Base-by-base conservation (phyloP, 371 early-diverging fungal species). In the Dinochytrium kinnereticum region DNA sequence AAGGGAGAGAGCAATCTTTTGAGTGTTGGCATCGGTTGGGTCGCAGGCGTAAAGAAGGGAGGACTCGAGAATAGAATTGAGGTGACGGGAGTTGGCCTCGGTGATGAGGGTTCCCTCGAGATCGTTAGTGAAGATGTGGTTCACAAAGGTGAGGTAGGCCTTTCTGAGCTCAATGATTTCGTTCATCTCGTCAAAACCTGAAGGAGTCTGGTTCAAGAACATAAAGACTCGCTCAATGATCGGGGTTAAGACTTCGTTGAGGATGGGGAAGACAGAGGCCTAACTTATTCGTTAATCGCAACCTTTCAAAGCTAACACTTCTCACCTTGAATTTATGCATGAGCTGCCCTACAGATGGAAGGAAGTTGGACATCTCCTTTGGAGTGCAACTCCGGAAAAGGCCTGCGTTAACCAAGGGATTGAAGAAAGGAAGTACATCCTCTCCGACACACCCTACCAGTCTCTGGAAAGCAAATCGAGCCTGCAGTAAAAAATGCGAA, bases 131-230 rank as follows among this genome's bases (percentile, higher is more conserved):
- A 97, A 95, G 39, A 96, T 76, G n/a, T 89, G 88, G 28, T 89
- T 84, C 59, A 98, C 72, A 80, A 96, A 93, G 5, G 87, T 88
- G 38, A 98, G 82, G 73, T 96, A 97, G 0, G 93, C 87, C 79
- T 91, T 91, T 39, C 92, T 90, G 39, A 98, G 86, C 31, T 93
- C 92, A 13, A 87, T 80, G 65, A 92, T 81, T 49, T 92, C 82
- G 51, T 95, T 72, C 0, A 90, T 89, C 78, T 96, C 97, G 77
- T 98, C 98, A 0, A 95, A 95, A 15, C 98, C 98, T 67, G 88
- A 85, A 0, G 95, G 90, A 0, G 90, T 84, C 72, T 92, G 91
- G 76, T 94, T 91, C 30, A 96, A 81, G 71, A 94, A 92, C 59
- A 86, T 86, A 77, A 94, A 95, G 28, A 94, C 93, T 51, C 93